Base-by-base conservation (phyloP, 169 alveolate genomes). In the Plasmodium coatneyi region DNA sequence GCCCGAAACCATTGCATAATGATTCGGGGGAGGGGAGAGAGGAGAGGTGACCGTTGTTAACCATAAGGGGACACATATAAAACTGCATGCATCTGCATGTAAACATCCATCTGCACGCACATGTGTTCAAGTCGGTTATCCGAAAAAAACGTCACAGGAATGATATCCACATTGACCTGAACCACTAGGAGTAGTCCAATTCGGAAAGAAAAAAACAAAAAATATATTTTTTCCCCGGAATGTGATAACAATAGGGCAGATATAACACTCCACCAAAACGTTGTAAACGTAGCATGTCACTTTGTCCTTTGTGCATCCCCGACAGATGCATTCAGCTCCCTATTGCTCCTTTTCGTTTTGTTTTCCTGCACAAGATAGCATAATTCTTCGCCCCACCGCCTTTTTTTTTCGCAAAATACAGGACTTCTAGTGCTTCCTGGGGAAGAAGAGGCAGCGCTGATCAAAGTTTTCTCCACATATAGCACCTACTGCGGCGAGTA, bases 401-500 rank as follows among this genome's bases (percentile, higher is more conserved):
- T 71, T 72, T 49, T 84, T 25, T 52, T 84, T 22, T 30, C 39
- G 5, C 7, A 14, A 74, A 86, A 74, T 52, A 19, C 70, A 86
- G 93, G 86, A 46, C 71, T 74, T 32, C 52, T 86, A 46, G 60
- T 86, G 41, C 80, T 86, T 3, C 80, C 93, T n/a, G 78, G 93
- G 16, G 93, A 86, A 76, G 86, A 86, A 76, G 93, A 86, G 70
- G 80, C 93, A 14, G 72, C 56, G 34, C 80, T 86, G 19, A 74
- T 86, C 16, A 86, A 74, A 86, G 70, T 86, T 32, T 86, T 86
- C 66, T 74, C 93, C n/a, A 25, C 66, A 19, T 86, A 86, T 46
- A 86, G 93, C 70, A 74, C 79, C 22, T 86, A 86, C 60, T 74
- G 84, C 46, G 93, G 93, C 39, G 93, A 60, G 93, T 86, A 74